Base-by-base conservation (phyloP, 345 rosid genomes). In the Syzygium grande region DNA sequence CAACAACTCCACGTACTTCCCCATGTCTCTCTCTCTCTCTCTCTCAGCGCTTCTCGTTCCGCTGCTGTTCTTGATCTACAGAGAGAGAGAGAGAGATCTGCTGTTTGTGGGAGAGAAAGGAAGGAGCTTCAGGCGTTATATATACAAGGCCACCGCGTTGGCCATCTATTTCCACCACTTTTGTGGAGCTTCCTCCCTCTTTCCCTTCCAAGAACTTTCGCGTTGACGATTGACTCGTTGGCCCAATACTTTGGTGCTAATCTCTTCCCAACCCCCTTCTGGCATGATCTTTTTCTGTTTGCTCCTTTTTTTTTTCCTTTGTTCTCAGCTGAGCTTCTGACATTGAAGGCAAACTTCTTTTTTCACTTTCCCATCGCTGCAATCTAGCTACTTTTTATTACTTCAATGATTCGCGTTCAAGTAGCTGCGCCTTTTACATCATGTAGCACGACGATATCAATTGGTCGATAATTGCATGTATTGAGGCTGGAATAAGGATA, bases 1-100 rank as follows among this genome's bases (percentile, higher is more conserved):
- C 84, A 93, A 55, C 88, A 92, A 86, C 87, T 92, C 94, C 90
- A 91, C 61, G 88, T 92, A 93, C 87, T 90, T 94, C 79, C 89
- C 90, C 95, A 94, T 93, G n/a, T 3, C 55, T 30, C 15, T 46
- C 9, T 46, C 78, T 29, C 54, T 21, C 79, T 51, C 58, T 46
- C 85, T 73, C 65, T 86, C 87, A 9, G 25, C 29, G 43, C 51
- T 49, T 21, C 85, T 51, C 27, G 16, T 54, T 27, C 22, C 84
- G 11, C 41, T 43, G 23, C 41, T 54, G 59, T 61, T 51, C 55
- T 52, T 51, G 87, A 86, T 65, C 25, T 43, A 41, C 41, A 7
- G n/a, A n/a, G 43, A 87, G 68, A 86, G 88, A 87, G 88, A 54
- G 52, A 51, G 54, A 84, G 61, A 85, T 9, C 2, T 22, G 4